Conservation (phyloP, 2,329 filamentous ascomycete species). For the Aureobasidium sp. region DNA sequence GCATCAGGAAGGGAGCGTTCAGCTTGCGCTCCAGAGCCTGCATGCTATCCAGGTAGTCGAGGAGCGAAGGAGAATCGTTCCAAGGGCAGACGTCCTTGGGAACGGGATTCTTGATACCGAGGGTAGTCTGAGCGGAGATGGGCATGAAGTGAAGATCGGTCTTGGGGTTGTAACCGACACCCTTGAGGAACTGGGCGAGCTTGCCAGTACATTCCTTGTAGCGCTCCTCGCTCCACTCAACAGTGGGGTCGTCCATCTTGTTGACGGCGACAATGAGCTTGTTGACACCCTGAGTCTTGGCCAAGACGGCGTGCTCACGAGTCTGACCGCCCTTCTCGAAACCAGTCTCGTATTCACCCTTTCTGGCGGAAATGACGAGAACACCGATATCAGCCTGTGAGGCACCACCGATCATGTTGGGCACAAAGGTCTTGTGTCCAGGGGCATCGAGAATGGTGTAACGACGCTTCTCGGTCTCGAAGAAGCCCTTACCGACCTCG, state of each 20-base stretch:
- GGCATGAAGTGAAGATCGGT: slow-evolving; percentile 92
- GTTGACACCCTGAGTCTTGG: slow-evolving; percentile 97
- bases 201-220: slow-evolving; percentile 92
- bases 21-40: slow-evolving; percentile 87
- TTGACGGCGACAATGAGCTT: slow-evolving; percentile 93
- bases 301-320: slow-evolving; percentile 92
- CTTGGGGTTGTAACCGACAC: slow-evolving; percentile 89
- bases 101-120: slow-evolving; percentile 83
- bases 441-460: slow-evolving; percentile 97
- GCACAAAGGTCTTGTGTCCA: slow-evolving; percentile 96
- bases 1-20: slow-evolving; percentile 99
- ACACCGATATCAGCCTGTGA: slow-evolving; percentile 88
- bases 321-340: slow-evolving; percentile 97
- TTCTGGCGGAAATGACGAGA: slow-evolving; percentile 89
- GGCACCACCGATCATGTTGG: slow-evolving; percentile 79
- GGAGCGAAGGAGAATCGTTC: slow-evolving; percentile 81
- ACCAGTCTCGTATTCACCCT: slow-evolving; percentile 97
- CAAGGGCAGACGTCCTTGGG: slow-evolving; percentile 68
- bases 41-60: slow-evolving; percentile 95
- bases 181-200: slow-evolving; percentile 79
- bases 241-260: slow-evolving; percentile 98
- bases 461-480: slow-evolving; percentile 91
- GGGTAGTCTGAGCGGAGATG: slow-evolving; percentile 77
- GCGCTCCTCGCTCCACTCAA: slow-evolving; percentile 88
- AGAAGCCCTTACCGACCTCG: slow-evolving; percentile 90